phyloP scores from a whole-genome alignment of 495 filamentous ascomycete genomes.

The Usnea hakonensis region DNA sequence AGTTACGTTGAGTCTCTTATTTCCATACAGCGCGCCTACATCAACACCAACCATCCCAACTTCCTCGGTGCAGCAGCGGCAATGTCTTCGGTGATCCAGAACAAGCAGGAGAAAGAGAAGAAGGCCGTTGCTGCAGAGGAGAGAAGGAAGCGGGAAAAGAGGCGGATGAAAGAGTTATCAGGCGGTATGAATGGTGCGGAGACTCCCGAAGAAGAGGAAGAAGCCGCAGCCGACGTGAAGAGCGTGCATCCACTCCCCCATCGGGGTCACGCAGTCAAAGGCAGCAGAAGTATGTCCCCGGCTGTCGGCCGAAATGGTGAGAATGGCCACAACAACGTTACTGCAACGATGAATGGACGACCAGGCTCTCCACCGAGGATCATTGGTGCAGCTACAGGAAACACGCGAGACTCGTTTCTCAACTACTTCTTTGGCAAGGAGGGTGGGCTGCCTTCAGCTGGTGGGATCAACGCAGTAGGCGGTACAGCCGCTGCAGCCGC shows the following conservation, averaged over 20 bases:
- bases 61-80: slow-evolving; percentile 97
- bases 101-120: slow-evolving; percentile 87
- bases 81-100: slow-evolving; percentile 91
- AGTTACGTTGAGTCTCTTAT: slow-evolving; percentile 93
- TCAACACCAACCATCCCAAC: slow-evolving; percentile 99
- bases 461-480: slow-evolving; percentile 32
- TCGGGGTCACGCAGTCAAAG: slow-evolving; percentile 53
- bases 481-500: slow-evolving; percentile 33
- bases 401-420: slow-evolving; percentile 76
- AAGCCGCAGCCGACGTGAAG: slow-evolving; percentile 41
- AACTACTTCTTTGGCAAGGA: slow-evolving; percentile 99
- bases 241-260: slow-evolving; percentile 47
- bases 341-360: slow-evolving; percentile 62
- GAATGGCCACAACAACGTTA: slow-evolving; percentile 46
- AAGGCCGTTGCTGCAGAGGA: slow-evolving; percentile 74
- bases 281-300: slow-evolving; percentile 70
- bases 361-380: slow-evolving; percentile 56
- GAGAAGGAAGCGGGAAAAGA: slow-evolving; percentile 70
- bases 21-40: slow-evolving; percentile 94
- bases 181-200: slow-evolving; percentile 62
- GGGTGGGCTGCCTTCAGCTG: slow-evolving; percentile 45
- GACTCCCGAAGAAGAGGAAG: slow-evolving; percentile 63
- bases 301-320: slow-evolving; percentile 55
- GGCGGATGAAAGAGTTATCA: slow-evolving; percentile 71
- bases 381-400: slow-evolving; percentile 41